phyloP scores from a whole-genome alignment of 495 filamentous ascomycete species.

The Aspergillus leporis region DNA sequence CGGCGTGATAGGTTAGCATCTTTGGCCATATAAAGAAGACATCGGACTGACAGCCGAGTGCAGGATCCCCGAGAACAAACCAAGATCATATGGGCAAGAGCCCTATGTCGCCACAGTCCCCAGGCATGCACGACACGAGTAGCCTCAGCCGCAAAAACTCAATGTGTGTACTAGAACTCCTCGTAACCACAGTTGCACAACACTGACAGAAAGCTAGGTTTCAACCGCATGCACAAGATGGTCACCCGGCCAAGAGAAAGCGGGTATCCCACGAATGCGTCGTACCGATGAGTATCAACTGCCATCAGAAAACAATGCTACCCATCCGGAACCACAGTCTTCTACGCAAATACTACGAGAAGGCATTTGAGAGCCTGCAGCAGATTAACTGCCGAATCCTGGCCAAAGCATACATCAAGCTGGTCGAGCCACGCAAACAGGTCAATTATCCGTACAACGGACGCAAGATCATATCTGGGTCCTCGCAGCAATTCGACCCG shows the following conservation, averaged over 20 bases:
- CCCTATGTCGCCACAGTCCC: conserved; percentile 20
- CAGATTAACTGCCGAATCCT: conserved; percentile 68
- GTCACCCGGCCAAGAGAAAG: conserved; percentile 21
- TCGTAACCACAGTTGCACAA: not conserved
- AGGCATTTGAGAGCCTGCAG: conserved; percentile 65
- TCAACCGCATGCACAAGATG: conserved; percentile 8
- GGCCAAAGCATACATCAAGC: conserved; percentile 76
- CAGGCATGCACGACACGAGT: not conserved
- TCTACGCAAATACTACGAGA: conserved; percentile 60
- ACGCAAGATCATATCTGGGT: conserved; percentile 40
- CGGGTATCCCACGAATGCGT: conserved; percentile 30
- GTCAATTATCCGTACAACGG: conserved; percentile 76
- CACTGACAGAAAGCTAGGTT: conserved; percentile 6
- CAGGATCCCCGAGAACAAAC: conserved; percentile 7
- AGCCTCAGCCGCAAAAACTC: conserved; percentile 13
- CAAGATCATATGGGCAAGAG: conserved; percentile 16
- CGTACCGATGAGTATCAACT: conserved; percentile 30
- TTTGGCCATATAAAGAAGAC: not conserved
- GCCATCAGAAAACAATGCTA: conserved; percentile 39
- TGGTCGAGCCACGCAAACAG: conserved; percentile 83
- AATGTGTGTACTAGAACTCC: conserved; percentile 8
- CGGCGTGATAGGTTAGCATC: conserved; percentile 19
- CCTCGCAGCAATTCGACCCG: conserved; percentile 37
- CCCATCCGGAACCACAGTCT: conserved; percentile 53
- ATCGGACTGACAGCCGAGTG: not conserved